Evolutionary conservation across 441 rosid genomes (phyloP), one percentile per base, ranked within the genome.

Genomic region (Erysimum pusillum): DNA sequence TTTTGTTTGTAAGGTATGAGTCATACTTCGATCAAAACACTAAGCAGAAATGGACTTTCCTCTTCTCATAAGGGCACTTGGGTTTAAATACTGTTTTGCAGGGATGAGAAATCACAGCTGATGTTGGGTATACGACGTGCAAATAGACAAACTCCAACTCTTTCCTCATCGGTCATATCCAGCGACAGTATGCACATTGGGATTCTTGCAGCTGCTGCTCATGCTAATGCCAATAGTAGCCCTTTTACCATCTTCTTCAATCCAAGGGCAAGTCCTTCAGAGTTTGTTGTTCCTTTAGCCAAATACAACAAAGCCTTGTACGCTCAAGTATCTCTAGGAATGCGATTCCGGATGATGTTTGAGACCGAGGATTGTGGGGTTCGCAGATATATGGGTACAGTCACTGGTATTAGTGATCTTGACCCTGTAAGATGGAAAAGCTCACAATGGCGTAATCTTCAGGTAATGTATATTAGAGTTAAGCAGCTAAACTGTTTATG

Each of bases 181-280:
- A 91, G 97, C 75, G 99, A 93, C 71, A 91, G 98, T 85, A 96
- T 96, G 98, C 99, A 93, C 79, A 96, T 96, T 60, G 98, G 98
- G 44, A 88, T 96, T 63, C 87, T 93, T n/a, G 99, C 99, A 46
- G 97, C 97, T 5, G 98, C 99, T 56, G 98, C 99, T 73, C 97
- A 96, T 86, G 99, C 99, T 48, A 93, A 96, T 53, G 96, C 98
- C 58, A 96, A 91, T 77, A 91, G 83, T 65, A 96, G 97, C 72
- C 97, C 99, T 25, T 96, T 96, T 63, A 89, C 92, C 2, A 90
- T 96, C 63, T 91, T 90, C 82, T 96, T 86, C 69, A 96, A 96
- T 82, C 97, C 99, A 75, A 93, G 98, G 87, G 88, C 97, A 44
- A 91, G 97, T 63, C 97, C 93, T 38, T 93, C 97, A 12, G 99